Evolutionary conservation across 2,329 filamentous ascomycete species (phyloP).

Genomic region (Nothopassalora personata): DNA sequence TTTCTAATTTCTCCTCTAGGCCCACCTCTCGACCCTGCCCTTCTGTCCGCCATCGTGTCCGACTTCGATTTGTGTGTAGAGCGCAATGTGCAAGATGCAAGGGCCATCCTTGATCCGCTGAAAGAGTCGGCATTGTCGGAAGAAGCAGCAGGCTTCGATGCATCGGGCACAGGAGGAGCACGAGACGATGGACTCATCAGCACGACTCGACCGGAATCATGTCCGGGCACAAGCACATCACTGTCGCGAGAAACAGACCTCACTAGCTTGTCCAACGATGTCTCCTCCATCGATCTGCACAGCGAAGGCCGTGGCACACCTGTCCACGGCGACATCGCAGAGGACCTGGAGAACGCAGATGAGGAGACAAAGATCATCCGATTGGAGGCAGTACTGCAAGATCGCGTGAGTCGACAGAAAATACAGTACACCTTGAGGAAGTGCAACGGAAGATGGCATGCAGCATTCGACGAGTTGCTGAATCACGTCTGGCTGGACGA

Average conservation of each 20-base stretch:
- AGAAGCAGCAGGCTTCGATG: conserved; percentile 66
- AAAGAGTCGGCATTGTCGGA: conserved; percentile 60
- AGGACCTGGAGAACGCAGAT: conserved; percentile 42
- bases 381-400: conserved; percentile 67
- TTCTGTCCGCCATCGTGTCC: conserved; percentile 67
- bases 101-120: conserved; percentile 58
- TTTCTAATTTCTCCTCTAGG: conserved; percentile 26
- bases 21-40: conserved; percentile 68
- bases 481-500: conserved; percentile 74
- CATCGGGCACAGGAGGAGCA: conserved; percentile 62
- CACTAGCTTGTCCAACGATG: conserved; percentile 45
- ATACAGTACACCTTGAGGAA: conserved; percentile 64
- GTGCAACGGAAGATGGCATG: conserved; percentile 59
- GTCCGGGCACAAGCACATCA: conserved; percentile 35
- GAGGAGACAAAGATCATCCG: conserved; percentile 58
- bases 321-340: conserved; percentile 18
- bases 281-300: conserved; percentile 35
- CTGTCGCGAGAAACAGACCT: conserved; percentile 46
- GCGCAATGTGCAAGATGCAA: conserved; percentile 50
- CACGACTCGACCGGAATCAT: conserved; percentile 30
- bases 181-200: conserved; percentile 21
- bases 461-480: conserved; percentile 72
- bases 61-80: conserved; percentile 63
- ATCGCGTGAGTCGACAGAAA: conserved; percentile 56
- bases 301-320: conserved; percentile 22